Evolutionary conservation across 306 rosid species (phyloP).

Genomic region (Herpetospermum pedunculosum): DNA sequence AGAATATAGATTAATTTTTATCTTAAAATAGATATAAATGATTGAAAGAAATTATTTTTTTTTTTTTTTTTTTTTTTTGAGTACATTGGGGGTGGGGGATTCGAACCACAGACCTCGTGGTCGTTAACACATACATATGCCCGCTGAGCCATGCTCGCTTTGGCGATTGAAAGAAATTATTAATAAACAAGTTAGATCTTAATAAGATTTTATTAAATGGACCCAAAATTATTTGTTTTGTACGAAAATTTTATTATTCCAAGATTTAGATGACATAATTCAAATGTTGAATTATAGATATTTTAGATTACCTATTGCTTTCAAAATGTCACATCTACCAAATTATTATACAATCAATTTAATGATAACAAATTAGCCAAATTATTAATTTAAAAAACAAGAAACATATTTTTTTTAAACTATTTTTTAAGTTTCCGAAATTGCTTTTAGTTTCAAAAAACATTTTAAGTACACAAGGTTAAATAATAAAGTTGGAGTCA

Average conservation of each 20-base stretch:
- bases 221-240: neutral
- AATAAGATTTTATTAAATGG: neutral
- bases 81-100: too few relatives aligned
- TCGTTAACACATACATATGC: too few relatives aligned
- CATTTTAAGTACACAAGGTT: too few relatives aligned
- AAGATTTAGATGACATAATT: neutral
- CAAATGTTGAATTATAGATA: neutral
- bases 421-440: neutral
- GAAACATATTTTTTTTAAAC: neutral
- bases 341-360: neutral
- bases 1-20: too few relatives aligned
- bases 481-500: too few relatives aligned
- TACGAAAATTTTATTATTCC: neutral
- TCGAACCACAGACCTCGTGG: too few relatives aligned
- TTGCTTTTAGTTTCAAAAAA: neutral
- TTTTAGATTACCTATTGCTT: neutral
- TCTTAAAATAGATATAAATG: too few relatives aligned
- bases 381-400: neutral
- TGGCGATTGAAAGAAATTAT: too few relatives aligned
- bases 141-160: too few relatives aligned
- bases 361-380: neutral
- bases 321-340: neutral
- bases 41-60: too few relatives aligned
- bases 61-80: too few relatives aligned
- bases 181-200: neutral